Base-by-base conservation (phyloP, 2,329 filamentous ascomycete species). In the Colletotrichum tropicale region DNA sequence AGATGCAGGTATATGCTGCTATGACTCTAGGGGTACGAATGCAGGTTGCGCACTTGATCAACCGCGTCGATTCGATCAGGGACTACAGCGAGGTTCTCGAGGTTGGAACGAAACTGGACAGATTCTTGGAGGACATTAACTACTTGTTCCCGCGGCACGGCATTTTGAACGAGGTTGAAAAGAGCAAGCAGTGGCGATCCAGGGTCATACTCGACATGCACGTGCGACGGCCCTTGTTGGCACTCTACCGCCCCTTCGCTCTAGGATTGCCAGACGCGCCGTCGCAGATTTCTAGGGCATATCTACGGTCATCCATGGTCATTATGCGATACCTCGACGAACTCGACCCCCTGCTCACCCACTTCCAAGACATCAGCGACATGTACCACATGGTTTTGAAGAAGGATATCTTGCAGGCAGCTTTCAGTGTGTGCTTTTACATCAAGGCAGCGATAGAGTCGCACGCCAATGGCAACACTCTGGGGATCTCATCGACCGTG, bases 291-390 rank as follows among this genome's bases (percentile, higher is more conserved):
- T 85, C 88, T 64, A 86, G 88, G 30, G 84, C 87, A 7, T 91
- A 91, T 76, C 81, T 91, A 43, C 85, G 88, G 66, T 91, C 89
- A 0, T 90, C 88, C 4, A 90, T 91, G 85, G 85, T 88, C 18
- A 86, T 91, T n/a, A 82, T 91, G 64, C 88, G 87, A 16, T 91
- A 90, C 73, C 82, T 91, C 60, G 89, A 91, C 76, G 89, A 91
- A 76, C 81, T 91, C 8, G 89, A 91, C 74, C 87, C 88, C 0
- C 80, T 83, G 28, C 83, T 86, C 7, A 83, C 87, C 4, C 86
- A 87, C 62, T 91, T 88, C 67, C 82, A 85, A 55, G 86, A 88
- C 56, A 84, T 89, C 28, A 85, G 85, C 77, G 87, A 89, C 73
- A 88, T 91, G 85, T 89, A 90, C 70, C 85, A 90, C 74, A 85